A percentile compares a stretch with the other conserved stretches of the same genome.
Evolutionary conservation across 768 basidiomycete species (phyloP).

Genomic region (Pleurotus cornucopiae): DNA sequence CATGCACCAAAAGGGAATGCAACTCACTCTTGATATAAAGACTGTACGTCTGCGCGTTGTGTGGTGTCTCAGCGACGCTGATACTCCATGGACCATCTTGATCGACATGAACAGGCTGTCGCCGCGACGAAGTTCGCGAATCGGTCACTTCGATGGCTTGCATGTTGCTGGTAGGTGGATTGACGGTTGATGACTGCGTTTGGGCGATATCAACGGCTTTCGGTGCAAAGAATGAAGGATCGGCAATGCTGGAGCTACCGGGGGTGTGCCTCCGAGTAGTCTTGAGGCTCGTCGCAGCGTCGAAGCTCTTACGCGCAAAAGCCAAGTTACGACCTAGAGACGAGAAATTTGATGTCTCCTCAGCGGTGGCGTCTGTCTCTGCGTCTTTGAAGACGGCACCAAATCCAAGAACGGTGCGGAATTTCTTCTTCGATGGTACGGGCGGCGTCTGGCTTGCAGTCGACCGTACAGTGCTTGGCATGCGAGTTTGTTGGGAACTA

Average conservation of each 20-base stretch:
- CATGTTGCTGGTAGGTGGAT: slow-evolving; percentile 30
- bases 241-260: slow-evolving; percentile 29
- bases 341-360: slow-evolving; percentile 23
- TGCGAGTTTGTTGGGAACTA: slow-evolving; percentile 8
- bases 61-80: slow-evolving; percentile 81
- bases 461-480: slow-evolving; percentile 13
- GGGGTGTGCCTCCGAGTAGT: slow-evolving; percentile 28
- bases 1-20: slow-evolving; percentile 5
- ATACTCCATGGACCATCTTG: slow-evolving; percentile 86
- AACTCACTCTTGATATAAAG: slow-evolving; percentile 89
- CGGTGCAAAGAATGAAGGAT: slow-evolving; percentile 39
- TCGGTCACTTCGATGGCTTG: slow-evolving; percentile 38
- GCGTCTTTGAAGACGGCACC: slow-evolving; percentile 28
- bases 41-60: slow-evolving; percentile 69
- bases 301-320: slow-evolving; percentile 38
- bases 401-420: slow-evolving; percentile 47
- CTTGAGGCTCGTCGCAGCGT: slow-evolving; percentile 35
- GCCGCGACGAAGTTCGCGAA: slow-evolving; percentile 34
- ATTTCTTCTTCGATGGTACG: slow-evolving; percentile 35
- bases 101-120: slow-evolving; percentile 60
- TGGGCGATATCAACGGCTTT: slow-evolving; percentile 5
- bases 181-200: slow-evolving; percentile 9
- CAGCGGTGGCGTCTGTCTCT: slow-evolving; percentile 28
- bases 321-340: slow-evolving; percentile 21
- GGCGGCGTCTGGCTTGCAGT: slow-evolving; percentile 12